Evolutionary conservation across 2,329 filamentous ascomycete species (phyloP).

Genomic region (Talaromyces pinophilus): DNA sequence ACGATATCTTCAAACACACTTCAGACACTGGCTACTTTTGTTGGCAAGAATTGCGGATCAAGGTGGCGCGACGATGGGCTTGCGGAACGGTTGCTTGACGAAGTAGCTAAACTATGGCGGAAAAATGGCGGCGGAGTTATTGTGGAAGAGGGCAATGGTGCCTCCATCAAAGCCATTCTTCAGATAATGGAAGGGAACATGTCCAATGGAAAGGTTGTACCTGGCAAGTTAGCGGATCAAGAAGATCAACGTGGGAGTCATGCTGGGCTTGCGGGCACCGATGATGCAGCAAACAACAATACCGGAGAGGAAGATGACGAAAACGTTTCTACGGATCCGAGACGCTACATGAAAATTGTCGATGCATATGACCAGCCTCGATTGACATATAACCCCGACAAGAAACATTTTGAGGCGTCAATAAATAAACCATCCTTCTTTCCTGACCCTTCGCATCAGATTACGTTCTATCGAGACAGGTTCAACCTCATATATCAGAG

Average conservation of each 20-base stretch:
- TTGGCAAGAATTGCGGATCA: slow-evolving; percentile 90
- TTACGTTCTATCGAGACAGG: slow-evolving; percentile 79
- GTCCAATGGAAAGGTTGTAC: slow-evolving; percentile 67
- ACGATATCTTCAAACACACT: slow-evolving; percentile 87
- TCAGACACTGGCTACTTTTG: slow-evolving; percentile 80
- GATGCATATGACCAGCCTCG: slow-evolving; percentile 80
- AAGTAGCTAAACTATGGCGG: slow-evolving; percentile 90
- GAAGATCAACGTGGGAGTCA: slow-evolving; percentile 45
- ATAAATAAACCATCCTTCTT: slow-evolving; percentile 68
- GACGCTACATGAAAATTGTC: slow-evolving; percentile 81
- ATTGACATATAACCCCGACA: slow-evolving; percentile 53
- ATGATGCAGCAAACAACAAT: slow-evolving; percentile 17
- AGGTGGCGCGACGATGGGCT: slow-evolving; percentile 95
- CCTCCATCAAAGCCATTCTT: slow-evolving; percentile 72
- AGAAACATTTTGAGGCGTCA: slow-evolving; percentile 86
- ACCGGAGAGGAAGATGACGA: slow-evolving; percentile 53
- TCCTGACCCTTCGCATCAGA: slow-evolving; percentile 78
- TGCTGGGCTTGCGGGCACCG: slow-evolving; percentile 28
- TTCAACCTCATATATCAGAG: slow-evolving; percentile 93
- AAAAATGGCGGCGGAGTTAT: slow-evolving; percentile 84
- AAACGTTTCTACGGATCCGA: slow-evolving; percentile 65
- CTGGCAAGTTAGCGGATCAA: slow-evolving; percentile 50
- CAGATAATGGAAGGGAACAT: slow-evolving; percentile 84
- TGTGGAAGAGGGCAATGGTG: slow-evolving; percentile 74
- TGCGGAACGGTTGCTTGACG: slow-evolving; percentile 88